Percentiles rank a stretch among this genome's conserved stretches.
These are phyloP conservation scores for Pseudogymnoascus verrucosus DNA, from an alignment of 2,329 filamentous ascomycete genomes.

Conservation along the genomic window DNA sequence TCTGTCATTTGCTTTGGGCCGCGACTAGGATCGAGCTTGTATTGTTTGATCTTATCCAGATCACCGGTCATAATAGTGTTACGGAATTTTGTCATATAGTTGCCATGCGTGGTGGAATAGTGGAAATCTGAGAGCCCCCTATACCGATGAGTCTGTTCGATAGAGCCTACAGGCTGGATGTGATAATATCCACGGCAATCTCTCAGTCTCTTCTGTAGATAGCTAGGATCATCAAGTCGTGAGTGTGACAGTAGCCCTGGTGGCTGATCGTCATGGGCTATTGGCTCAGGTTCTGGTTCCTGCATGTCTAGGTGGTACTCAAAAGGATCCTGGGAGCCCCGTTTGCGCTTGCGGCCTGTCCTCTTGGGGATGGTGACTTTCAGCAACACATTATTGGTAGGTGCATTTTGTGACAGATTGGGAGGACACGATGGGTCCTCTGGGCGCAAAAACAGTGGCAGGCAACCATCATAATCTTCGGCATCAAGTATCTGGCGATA, in stretches of 20 bases:
- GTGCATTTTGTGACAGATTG: conserved; percentile 65
- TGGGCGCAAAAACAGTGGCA: conserved; percentile 69
- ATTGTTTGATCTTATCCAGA: conserved; percentile 52
- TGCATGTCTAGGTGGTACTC: conserved; percentile 21
- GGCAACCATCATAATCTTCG: conserved; percentile 37
- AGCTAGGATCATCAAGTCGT: conserved; percentile 43
- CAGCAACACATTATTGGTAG: conserved; percentile 76
- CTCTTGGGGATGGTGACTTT: conserved; percentile 80
- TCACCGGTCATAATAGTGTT: conserved; percentile 64
- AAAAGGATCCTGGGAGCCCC: conserved; percentile 62
- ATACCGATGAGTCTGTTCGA: conserved; percentile 80
- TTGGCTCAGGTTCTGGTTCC: background rate
- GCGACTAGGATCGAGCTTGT: conserved; percentile 57
- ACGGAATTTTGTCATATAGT: conserved; percentile 63
- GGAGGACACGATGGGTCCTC: conserved; percentile 73
- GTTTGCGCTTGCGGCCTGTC: conserved; percentile 78
- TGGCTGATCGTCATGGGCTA: conserved; percentile 1
- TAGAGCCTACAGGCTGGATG: conserved; percentile 61
- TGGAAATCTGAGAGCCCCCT: conserved; percentile 81
- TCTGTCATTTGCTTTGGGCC: conserved; percentile 54
- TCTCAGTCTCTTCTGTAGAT: conserved; percentile 54
- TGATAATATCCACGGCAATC: conserved; percentile 63
- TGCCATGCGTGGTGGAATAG: conserved; percentile 60
- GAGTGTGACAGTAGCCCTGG: conserved; percentile 34
- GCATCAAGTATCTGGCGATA: conserved; percentile 36